Conservation (phyloP, 2,329 filamentous ascomycete genomes). For the Ophiostoma triangulosporum region DNA sequence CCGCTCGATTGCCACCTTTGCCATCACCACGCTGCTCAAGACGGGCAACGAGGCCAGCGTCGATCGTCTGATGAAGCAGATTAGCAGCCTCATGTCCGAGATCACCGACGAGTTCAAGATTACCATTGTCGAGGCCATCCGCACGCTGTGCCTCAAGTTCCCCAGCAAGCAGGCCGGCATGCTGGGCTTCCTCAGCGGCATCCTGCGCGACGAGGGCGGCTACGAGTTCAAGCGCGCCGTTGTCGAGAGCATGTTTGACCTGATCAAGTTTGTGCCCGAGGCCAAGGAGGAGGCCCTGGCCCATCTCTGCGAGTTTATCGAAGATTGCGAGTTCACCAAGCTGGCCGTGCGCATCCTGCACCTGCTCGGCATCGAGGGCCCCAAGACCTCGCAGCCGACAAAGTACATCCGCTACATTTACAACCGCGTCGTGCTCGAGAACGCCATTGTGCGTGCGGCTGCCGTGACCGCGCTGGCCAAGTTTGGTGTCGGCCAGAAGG, state of each 20-base stretch:
- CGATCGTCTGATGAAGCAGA: slow-evolving; percentile 96
- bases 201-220: slow-evolving; percentile 88
- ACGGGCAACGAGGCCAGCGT: slow-evolving; percentile 96
- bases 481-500: slow-evolving; percentile 93
- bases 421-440: slow-evolving; percentile 94
- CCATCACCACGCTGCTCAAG: slow-evolving; percentile 94
- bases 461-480: slow-evolving; percentile 93
- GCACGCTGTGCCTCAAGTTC: slow-evolving; percentile 93
- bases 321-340: slow-evolving; percentile 98
- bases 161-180: slow-evolving; percentile 96
- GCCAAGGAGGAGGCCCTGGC: slow-evolving; percentile 70
- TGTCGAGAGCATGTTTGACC: slow-evolving; percentile 97
- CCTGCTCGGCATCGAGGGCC: slow-evolving; percentile 84
- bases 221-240: slow-evolving; percentile 98
- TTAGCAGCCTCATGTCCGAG: slow-evolving; percentile 95
- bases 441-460: slow-evolving; percentile 86
- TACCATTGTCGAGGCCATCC: slow-evolving; percentile 97
- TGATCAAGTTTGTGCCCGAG: slow-evolving; percentile 97
- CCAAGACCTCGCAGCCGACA: slow-evolving; percentile 87
- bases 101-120: slow-evolving; percentile 99
- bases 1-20: slow-evolving; percentile 93
- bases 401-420: slow-evolving; percentile 99
- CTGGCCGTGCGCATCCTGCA: slow-evolving; percentile 90
- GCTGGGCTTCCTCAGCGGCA: slow-evolving; percentile 94
- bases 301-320: slow-evolving; percentile 96